Percentiles rank a stretch among this genome's conserved stretches.
phyloP scores from a whole-genome alignment of 2,329 filamentous ascomycete species.

The Aspergillus uvarum region DNA sequence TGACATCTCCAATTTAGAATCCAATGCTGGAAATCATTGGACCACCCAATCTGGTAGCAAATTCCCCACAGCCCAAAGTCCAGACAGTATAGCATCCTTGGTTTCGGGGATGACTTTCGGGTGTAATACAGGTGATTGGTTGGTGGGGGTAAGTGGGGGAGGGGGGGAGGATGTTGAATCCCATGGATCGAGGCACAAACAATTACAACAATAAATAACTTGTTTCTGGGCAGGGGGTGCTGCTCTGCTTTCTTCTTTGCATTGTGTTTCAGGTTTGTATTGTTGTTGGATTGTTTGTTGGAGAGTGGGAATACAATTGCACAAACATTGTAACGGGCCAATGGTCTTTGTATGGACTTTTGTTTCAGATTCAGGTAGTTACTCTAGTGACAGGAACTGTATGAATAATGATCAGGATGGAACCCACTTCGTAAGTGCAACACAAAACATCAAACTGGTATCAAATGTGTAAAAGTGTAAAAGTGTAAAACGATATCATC shows the following conservation, averaged over 20 bases:
- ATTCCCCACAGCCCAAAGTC: neutral
- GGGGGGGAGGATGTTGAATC: neutral
- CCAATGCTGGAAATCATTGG: no score
- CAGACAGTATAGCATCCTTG: neutral
- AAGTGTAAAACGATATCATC: neutral
- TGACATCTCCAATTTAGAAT: no score
- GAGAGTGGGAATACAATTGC: neutral
- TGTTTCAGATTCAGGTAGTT: no score
- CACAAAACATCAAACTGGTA: neutral
- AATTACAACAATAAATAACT: neutral
- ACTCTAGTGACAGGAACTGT: neutral
- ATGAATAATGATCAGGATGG: neutral
- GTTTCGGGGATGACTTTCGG: neutral
- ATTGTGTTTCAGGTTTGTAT: neutral
- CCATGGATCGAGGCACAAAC: neutral
- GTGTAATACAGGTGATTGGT: neutral
- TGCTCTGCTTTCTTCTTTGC: neutral
- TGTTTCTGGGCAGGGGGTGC: neutral
- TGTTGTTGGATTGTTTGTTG: neutral
- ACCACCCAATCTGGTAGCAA: neutral
- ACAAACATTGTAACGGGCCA: neutral
- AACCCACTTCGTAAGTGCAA: no score
- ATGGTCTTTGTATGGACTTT: neutral
- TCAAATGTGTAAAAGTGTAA: neutral
- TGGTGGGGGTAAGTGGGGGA: no score